Evolutionary conservation across 2,329 filamentous ascomycete species (phyloP).

Genomic region (Aspergillus phoenicis): DNA sequence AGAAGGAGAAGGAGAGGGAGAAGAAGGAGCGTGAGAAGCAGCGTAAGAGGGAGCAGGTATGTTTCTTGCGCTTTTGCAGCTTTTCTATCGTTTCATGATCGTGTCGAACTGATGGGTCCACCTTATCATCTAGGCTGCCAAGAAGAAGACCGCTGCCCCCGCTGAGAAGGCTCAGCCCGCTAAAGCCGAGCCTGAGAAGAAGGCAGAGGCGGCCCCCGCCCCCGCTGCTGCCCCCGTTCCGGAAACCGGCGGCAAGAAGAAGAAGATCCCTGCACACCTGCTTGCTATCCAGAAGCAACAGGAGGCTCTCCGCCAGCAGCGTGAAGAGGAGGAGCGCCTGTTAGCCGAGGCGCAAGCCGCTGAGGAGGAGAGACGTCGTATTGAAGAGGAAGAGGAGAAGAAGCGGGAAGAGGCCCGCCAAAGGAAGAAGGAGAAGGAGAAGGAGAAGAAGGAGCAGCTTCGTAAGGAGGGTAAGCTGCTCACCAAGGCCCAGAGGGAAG

Average conservation of each 20-base stretch:
- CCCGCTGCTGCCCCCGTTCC: constrained; percentile 35
- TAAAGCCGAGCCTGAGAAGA: constrained; percentile 48
- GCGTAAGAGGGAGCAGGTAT: constrained; percentile 94
- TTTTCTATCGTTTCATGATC: not conserved
- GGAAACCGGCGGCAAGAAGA: constrained; percentile 70
- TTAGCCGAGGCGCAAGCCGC: constrained; percentile 44
- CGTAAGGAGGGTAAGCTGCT: constrained; percentile 53
- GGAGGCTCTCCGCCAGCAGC: constrained; percentile 47
- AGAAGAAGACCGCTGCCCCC: constrained; percentile 71
- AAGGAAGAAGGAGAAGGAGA: constrained; percentile 53
- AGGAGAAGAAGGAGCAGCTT: constrained; percentile 54
- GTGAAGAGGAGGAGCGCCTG: constrained; percentile 49
- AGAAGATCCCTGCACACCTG: constrained; percentile 73
- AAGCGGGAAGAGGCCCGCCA: constrained; percentile 51
- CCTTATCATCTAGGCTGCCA: constrained; percentile 63
- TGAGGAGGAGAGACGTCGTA: constrained; percentile 41
- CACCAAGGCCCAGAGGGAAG: constrained; percentile 53
- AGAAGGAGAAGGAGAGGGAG: constrained; percentile 97
- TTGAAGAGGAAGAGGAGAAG: constrained; percentile 50
- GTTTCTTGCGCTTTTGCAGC: constrained; percentile 9
- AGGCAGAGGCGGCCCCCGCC: constrained; percentile 52
- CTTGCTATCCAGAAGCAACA: constrained; percentile 55
- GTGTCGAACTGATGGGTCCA: not conserved
- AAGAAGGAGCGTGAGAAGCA: constrained; percentile 99
- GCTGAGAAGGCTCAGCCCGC: constrained; percentile 28